Base-by-base conservation (phyloP, 345 rosid species). In the Physaria fendleri region DNA sequence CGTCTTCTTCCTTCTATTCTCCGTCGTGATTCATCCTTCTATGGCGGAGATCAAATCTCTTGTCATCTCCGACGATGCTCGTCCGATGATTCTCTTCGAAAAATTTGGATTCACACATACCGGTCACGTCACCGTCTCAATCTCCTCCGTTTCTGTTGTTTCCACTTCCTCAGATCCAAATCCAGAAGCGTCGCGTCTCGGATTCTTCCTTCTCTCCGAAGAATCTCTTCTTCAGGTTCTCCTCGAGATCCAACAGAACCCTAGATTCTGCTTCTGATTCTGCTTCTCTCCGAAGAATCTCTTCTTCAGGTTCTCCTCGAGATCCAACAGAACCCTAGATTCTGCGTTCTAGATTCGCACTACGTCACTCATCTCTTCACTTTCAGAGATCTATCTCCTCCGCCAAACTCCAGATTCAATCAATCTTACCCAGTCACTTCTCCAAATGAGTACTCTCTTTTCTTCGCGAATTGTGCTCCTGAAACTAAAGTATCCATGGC, bases 21-120 rank as follows among this genome's bases (percentile, higher is more conserved):
- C 38, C 72, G 6, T 40, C 47, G 34, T 59, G 34, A 3, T 81
- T 52, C 64, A 76, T 9, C 70, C 71, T 55, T 39, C 80, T 13
- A 30, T 69, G 35, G 86, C 87, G 15, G 91, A 84, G 87, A 84
- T 84, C 76, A 84, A 80, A 76, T 54, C 85, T 66, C 78, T 90
- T 2, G 77, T 60, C 1, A 82, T 90, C 68, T 35, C 75, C 35
- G 63, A 70, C 27, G 97, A 93, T 64, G 64, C 78, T n/a, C 96
- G 99, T 18, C 75, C 99, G 24, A 83, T 85, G 95, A 93, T 93
- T 71, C 92, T 90, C 69, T 87, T 93, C 74, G 97, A 93, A 71
- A 89, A 85, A 43, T 90, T 93, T 80, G 97, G 95, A 8, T 89
- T 93, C 85, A 87, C 99, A 2, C 85, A 56, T 61, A 74, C 81